Base-by-base conservation (phyloP, 371 early-diverging fungal species). In the Saksenaea vasiformis region DNA sequence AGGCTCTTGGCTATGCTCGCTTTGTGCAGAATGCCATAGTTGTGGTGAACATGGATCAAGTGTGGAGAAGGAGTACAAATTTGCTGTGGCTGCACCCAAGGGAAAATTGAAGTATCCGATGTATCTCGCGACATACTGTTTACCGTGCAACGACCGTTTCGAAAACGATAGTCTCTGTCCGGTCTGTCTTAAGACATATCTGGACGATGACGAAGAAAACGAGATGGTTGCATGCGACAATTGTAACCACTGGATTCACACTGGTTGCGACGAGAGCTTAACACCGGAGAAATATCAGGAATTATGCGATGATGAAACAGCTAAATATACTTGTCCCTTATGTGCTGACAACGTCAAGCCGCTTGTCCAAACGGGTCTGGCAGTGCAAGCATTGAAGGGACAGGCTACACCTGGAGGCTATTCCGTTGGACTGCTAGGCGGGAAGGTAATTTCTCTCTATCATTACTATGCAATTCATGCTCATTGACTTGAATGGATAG, bases 191-290 rank as follows among this genome's bases (percentile, higher is more conserved):
- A 78, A 86, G 56, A 86, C 90, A 9, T 92, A 90, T 57, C 68
- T 71, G 2, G 85, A 84, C 4, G 82, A 83, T 11, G 83, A 83
- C 37, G 74, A 65, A 27, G 78, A 82, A 51, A 79, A 82, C 62
- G 84, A 84, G 27, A 92, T 93, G 93, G 89, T 90, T 14, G 88
- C 88, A 58, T 93, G 93, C 60, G 92, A 92, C 72, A 72, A 73
- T 8, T 93, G 93, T 68, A 89, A 90, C 63, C 75, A 91, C 70
- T 92, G 93, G 93, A 82, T 92, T 5, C 93, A 93, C 62, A 83
- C 85, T 61, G 85, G 82, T 3, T 93, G 93, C 67, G 93, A 93
- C 75, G 82, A 84, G 22, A 74, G 73, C 1, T 69, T 92, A 24
- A 86, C 90, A 1, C 82, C 85, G 34, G 84, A 80, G 34, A 66